Conservation (phyloP, 306 rosid species). For the Rosa chinensis region DNA sequence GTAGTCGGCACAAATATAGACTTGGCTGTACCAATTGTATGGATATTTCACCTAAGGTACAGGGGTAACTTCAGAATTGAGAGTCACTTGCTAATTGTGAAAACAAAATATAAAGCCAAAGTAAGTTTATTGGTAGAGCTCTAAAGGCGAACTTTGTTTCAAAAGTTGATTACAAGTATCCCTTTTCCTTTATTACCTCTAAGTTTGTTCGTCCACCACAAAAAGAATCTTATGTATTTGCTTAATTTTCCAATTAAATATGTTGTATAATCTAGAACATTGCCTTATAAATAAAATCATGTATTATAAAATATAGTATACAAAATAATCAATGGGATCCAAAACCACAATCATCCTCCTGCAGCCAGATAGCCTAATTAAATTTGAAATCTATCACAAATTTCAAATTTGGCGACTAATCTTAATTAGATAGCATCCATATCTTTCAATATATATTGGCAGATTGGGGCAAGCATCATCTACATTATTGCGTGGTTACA, state of each 20-base stretch:
- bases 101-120: slow-evolving; percentile 32
- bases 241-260: neutral
- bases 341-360: slow-evolving; percentile 26
- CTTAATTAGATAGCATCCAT: slow-evolving; percentile 25
- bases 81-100: neutral
- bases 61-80: neutral
- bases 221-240: neutral
- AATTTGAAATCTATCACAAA: slow-evolving; percentile 13
- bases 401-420: slow-evolving; percentile 41
- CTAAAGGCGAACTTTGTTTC: slow-evolving; percentile 47
- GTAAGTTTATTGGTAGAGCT: slow-evolving; percentile 32
- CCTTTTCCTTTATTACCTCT: slow-evolving; percentile 36
- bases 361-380: neutral
- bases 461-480: slow-evolving; percentile 27
- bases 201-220: neutral
- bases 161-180: slow-evolving; percentile 43
- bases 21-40: too few species aligned
- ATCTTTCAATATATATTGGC: neutral
- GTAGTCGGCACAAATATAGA: too few species aligned
- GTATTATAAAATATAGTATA: neutral
- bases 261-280: neutral
- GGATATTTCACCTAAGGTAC: neutral
- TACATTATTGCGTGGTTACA: slow-evolving; percentile 48
- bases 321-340: neutral
- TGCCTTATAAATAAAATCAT: neutral